These are phyloP conservation scores for Saksenaea oblongispora DNA, from an alignment of 371 early-diverging fungal species.

Conservation along the genomic window DNA sequence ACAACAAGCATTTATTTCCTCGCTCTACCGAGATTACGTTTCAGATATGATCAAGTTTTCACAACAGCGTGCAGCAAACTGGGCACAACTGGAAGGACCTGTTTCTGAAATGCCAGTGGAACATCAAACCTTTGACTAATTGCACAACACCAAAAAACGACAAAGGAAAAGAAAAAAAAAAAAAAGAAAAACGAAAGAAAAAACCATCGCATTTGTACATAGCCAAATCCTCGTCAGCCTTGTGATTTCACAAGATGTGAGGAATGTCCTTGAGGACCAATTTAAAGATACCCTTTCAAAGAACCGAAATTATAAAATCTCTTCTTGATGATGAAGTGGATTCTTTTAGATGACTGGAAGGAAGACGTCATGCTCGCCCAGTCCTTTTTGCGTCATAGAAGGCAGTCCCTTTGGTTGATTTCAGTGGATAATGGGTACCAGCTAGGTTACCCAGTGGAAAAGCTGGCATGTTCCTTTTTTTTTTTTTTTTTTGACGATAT, in stretches of 20 bases:
- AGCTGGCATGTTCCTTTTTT: too few relatives aligned
- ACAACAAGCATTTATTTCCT: conserved; percentile 57
- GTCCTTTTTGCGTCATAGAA: too few relatives aligned
- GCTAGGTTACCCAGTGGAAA: too few relatives aligned
- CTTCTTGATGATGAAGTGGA: too few relatives aligned
- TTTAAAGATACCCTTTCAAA: neutral
- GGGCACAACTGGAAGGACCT: conserved; percentile 59
- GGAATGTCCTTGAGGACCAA: neutral
- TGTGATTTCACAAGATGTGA: neutral
- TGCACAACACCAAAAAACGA: too few relatives aligned
- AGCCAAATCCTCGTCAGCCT: neutral
- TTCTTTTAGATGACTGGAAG: too few relatives aligned
- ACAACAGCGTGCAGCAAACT: conserved; percentile 53
- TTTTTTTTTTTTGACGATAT: too few relatives aligned
- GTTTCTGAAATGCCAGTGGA: conserved; percentile 50
- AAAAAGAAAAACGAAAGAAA: neutral
- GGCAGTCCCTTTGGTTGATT: too few relatives aligned
- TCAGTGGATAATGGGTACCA: too few relatives aligned
- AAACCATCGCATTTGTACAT: neutral
- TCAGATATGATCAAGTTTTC: conserved; percentile 59
- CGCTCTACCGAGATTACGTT: conserved; percentile 65
- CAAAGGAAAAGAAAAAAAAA: too few relatives aligned
- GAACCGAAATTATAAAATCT: too few relatives aligned
- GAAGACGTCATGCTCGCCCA: too few relatives aligned
- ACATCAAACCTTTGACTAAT: conserved; percentile 41